Base-by-base conservation (phyloP, 1,284 basidiomycete genomes). In the Pyrrhoderma noxium region DNA sequence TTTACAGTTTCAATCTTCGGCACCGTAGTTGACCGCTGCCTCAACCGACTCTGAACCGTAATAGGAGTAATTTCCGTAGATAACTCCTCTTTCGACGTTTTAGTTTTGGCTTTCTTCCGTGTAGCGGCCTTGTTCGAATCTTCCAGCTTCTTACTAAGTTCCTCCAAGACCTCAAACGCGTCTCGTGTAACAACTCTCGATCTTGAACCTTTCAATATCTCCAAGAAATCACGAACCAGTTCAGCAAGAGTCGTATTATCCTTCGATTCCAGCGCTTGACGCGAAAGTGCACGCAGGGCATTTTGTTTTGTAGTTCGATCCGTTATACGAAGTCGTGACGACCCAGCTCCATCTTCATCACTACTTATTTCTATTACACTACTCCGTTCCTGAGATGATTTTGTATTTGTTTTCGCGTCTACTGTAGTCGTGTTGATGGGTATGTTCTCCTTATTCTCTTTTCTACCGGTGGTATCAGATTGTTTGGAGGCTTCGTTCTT, bases 141-240 rank as follows among this genome's bases (percentile, higher is more conserved):
- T 74, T 11, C 74, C 39, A 88, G 71, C 59, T 83, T 83, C 62
- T 82, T 82, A 63, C 77, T 72, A 54, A 88, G 63, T 27, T 76
- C 73, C 54, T 85, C 82, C 49, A 88, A 66, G 64, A 88, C 82
- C 22, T 69, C 65, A 60, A 81, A 84, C 8, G 77, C 85, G 57
- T 87, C 85, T 62, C 78, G 80, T 25, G 84, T 88, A 49, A 88
- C 61, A 40, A 76, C 77, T 56, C 74, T 74, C 43, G 81, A 84
- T 47, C 74, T 78, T 58, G 78, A 82, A 57, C 73, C 74, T 60
- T 77, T 73, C 61, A 88, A 67, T 27, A 79, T 72, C 25, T 69
- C 69, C 8, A 74, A 66, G 59, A 87, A 88, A 47, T 83, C 77
- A 37, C 61, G 60, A 27, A 86, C 76, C 21, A 77, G 63, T 41